Conservation (phyloP, 2,329 filamentous ascomycete genomes). For the Sporothrix pallida region DNA sequence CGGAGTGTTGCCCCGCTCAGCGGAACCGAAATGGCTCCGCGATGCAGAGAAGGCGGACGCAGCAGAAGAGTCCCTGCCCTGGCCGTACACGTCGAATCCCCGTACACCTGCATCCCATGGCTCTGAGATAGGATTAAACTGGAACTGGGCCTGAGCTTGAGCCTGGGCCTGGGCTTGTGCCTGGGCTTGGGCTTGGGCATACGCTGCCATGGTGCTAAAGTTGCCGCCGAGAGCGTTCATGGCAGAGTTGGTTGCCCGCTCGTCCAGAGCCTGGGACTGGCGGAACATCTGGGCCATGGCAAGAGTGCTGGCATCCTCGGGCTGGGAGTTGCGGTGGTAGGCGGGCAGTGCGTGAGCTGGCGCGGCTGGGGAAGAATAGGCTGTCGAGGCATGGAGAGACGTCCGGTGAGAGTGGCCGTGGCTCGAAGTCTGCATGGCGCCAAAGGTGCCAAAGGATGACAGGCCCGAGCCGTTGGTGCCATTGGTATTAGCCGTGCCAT, state of each 20-base stretch:
- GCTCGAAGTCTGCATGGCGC: slow-evolving; percentile 45
- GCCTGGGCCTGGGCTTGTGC: slow-evolving; percentile 15
- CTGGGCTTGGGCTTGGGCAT: slow-evolving; percentile 3
- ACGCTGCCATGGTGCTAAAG: slow-evolving; percentile 10
- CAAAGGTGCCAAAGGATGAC: slow-evolving; percentile 27
- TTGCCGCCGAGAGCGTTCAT: background rate
- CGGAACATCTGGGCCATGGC: slow-evolving; percentile 24
- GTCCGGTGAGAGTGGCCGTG: slow-evolving; percentile 56
- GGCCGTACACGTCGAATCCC: slow-evolving; percentile 5
- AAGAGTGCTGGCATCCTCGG: slow-evolving; percentile 26
- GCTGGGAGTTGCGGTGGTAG: slow-evolving; percentile 30
- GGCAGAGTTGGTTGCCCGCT: background rate
- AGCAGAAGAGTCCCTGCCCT: background rate
- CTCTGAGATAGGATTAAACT: slow-evolving; percentile 55
- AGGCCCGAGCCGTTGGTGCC: slow-evolving; percentile 6
- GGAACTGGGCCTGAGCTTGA: slow-evolving; percentile 46
- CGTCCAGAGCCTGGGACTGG: slow-evolving; percentile 24
- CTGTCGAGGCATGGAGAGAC: slow-evolving; percentile 45
- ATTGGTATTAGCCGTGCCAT: background rate
- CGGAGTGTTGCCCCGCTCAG: slow-evolving; percentile 49
- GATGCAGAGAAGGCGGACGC: slow-evolving; percentile 10
- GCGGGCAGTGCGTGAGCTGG: slow-evolving; percentile 21
- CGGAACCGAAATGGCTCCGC: slow-evolving; percentile 44
- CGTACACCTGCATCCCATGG: slow-evolving; percentile 49
- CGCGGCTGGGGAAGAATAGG: slow-evolving; percentile 32